Evolutionary conservation across 176 grass and related monocot species (phyloP), one percentile per base, ranked within the genome.

Genomic region (Bolboschoenus planiculmis): DNA sequence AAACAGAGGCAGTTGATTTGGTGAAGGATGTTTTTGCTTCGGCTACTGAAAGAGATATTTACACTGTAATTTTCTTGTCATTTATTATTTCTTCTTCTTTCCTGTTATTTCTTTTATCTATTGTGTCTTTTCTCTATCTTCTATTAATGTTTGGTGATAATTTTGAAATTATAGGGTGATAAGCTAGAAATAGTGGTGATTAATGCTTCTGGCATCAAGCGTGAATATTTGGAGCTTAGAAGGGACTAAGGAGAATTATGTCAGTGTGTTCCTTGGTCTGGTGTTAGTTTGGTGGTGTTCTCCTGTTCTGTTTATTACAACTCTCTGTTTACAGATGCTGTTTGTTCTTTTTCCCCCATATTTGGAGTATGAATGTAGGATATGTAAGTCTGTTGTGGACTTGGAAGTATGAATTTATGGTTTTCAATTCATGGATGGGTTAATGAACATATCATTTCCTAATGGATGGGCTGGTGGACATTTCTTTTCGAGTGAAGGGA

Each of bases 21-120:
- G 97, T 99, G 7, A 99, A 99, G 86, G 97, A 99, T 84, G 97
- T 95, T 47, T 99, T 99, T 43, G 97, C 97, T 85, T 99, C 97
- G 0, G 97, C 97, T 58, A 96, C 97, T 30, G 97, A 99, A 85
- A 95, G 97, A 82, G 97, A 99, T 74, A 99, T 99, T 68, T 96
- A 96, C 85, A 99, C 93, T 29, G 97, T 99, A 93, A 76, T 87
- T 57, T 31, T 8, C 27, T 18, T 37, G 26, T 50, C 51, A 23
- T 34, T 81, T 61, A 53, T 68, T 6, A 30, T 16, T 4, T 8
- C 2, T 0, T 0, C 18, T 72, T 82, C 4, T 88, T 84, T 70
- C 51, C 2, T 61, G 16, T 16, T 54, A 18, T 67, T 26, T 3
- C 27, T 39, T 77, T 42, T n/a, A 2, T 35, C 24, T 18, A 26